A percentile compares a stretch with the other conserved stretches of the same genome.
Evolutionary conservation across 768 basidiomycete genomes (phyloP).

Genomic region (Gloeophyllum trabeum): DNA sequence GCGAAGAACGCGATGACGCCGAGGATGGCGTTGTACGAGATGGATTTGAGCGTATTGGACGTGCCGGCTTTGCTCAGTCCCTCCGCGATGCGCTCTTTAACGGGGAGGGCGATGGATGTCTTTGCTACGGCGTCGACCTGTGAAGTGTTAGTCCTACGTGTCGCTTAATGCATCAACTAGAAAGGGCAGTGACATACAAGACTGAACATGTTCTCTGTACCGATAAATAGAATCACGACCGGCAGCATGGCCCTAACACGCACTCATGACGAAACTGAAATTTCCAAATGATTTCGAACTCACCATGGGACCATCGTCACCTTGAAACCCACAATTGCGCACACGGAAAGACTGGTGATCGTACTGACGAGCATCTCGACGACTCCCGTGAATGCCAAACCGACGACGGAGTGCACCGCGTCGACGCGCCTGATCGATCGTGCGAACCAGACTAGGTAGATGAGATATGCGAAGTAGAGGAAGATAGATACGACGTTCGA

Average conservation of each 20-base stretch:
- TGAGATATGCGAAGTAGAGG: slow-evolving; percentile 65
- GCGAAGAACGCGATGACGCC: slow-evolving; percentile 66
- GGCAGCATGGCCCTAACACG: slow-evolving; percentile 70
- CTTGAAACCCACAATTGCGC: slow-evolving; percentile 80
- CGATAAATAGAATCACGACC: slow-evolving; percentile 89
- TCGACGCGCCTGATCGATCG: slow-evolving; percentile 69
- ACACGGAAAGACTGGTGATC: slow-evolving; percentile 87
- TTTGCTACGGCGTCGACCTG: slow-evolving; percentile 78
- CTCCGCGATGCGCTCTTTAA: slow-evolving; percentile 85
- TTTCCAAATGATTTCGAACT: too few species aligned
- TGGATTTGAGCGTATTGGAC: slow-evolving; percentile 86
- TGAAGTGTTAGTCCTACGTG: slow-evolving; percentile 13
- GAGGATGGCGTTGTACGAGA: slow-evolving; percentile 75
- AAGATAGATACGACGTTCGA: slow-evolving; percentile 58
- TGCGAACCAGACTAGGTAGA: slow-evolving; percentile 66
- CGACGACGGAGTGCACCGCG: slow-evolving; percentile 82
- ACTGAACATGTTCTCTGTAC: slow-evolving; percentile 96
- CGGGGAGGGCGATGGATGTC: slow-evolving; percentile 78
- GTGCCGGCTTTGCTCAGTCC: slow-evolving; percentile 86
- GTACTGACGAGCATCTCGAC: slow-evolving; percentile 90
- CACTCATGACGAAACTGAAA: slow-evolving; percentile 1
- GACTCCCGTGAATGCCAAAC: slow-evolving; percentile 86
- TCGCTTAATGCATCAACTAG: slow-evolving; percentile 7
- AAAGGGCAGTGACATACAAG: slow-evolving; percentile 39
- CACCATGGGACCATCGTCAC: slow-evolving; percentile 88